A percentile compares a stretch with the other conserved stretches of the same genome.
Evolutionary conservation across 768 basidiomycete species (phyloP).

Genomic region (Agrocybe praecox): DNA sequence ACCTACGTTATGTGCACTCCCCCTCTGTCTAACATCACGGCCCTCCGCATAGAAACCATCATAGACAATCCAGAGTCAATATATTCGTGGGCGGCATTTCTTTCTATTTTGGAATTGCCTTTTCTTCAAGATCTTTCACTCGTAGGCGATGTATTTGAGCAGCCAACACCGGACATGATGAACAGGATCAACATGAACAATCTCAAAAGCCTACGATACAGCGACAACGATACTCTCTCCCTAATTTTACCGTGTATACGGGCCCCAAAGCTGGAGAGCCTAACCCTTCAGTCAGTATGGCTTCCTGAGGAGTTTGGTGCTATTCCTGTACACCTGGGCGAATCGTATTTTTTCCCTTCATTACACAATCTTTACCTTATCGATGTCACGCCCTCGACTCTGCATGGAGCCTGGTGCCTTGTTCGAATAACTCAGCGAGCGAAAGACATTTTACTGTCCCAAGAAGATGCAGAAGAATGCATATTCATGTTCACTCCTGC

Average conservation of each 20-base stretch:
- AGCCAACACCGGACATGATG: background rate
- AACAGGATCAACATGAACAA: conserved; percentile 8
- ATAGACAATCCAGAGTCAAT: background rate
- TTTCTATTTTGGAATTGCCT: conserved; percentile 14
- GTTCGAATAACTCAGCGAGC: background rate
- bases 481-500: background rate
- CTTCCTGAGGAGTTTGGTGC: background rate
- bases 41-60: conserved; percentile 17
- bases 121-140: conserved; percentile 16
- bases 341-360: conserved; percentile 7
- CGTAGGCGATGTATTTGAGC: conserved; percentile 7
- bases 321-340: background rate
- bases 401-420: background rate
- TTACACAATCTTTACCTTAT: background rate
- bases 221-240: conserved; percentile 3
- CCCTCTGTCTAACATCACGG: conserved; percentile 17
- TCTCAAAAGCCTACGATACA: conserved; percentile 18
- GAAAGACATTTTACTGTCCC: conserved; percentile 1
- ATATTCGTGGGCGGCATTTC: background rate
- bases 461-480: background rate
- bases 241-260: conserved; percentile 11
- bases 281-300: conserved; percentile 10
- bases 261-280: conserved; percentile 20
- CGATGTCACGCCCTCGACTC: background rate
- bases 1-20: conserved; percentile 5